A percentile compares a stretch with the other conserved stretches of the same genome.
phyloP scores from a whole-genome alignment of 805 yeast species.

The Wickerhamiella cacticola region DNA sequence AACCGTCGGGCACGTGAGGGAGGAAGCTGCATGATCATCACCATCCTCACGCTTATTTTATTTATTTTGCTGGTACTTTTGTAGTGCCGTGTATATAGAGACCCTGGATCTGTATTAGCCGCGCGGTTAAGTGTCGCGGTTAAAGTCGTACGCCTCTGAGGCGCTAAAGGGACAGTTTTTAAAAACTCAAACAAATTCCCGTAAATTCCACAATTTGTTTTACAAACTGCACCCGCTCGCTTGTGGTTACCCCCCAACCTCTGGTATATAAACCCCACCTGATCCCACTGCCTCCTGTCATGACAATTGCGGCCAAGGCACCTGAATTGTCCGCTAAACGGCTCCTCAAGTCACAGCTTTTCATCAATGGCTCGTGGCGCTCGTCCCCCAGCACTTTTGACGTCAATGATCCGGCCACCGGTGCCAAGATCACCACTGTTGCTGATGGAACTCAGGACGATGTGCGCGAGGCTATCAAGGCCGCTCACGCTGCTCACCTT shows the following conservation, averaged over 20 bases:
- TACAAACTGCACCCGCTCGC: too few species aligned
- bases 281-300: background rate
- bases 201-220: background rate
- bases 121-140: conserved; percentile 4
- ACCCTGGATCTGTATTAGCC: background rate
- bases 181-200: background rate
- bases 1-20: conserved; percentile 31
- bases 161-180: too few species aligned
- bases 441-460: conserved; percentile 44
- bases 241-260: background rate
- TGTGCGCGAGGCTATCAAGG: conserved; percentile 41
- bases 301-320: background rate
- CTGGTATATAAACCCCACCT: background rate
- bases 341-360: conserved; percentile 37
- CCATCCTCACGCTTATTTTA: conserved; percentile 25
- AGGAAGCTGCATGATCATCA: conserved; percentile 29
- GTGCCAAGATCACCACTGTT: conserved; percentile 40
- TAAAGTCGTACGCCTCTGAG: too few species aligned
- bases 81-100: background rate
- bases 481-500: conserved; percentile 44
- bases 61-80: conserved; percentile 28
- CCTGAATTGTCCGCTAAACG: conserved; percentile 8
- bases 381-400: conserved; percentile 37
- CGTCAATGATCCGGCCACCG: conserved; percentile 68
- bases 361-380: conserved; percentile 63